Evolutionary conservation across 371 early-diverging fungal genomes (phyloP).

Genomic region (Conidiobolus incongruus): DNA sequence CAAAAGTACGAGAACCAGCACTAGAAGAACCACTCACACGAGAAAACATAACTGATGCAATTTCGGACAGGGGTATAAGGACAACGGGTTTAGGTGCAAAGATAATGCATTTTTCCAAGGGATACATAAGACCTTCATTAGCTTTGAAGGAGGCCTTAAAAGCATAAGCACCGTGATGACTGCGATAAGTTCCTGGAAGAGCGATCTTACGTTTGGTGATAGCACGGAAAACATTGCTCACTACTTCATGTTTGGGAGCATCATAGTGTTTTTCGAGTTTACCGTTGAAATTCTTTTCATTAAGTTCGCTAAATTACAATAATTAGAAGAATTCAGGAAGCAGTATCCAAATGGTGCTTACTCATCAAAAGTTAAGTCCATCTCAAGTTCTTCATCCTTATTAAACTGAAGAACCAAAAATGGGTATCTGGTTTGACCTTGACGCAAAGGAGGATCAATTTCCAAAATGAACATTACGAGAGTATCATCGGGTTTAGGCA

Average conservation of each 20-base stretch:
- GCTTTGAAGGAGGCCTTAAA: conserved; percentile 96
- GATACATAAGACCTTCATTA: conserved; percentile 92
- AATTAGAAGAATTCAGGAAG: too few relatives aligned
- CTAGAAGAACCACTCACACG: conserved; percentile 48
- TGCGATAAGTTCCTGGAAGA: too few relatives aligned
- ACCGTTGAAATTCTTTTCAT: conserved; percentile 51
- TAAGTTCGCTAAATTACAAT: too few relatives aligned
- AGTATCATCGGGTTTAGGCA: conserved; percentile 87
- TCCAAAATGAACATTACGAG: conserved; percentile 77
- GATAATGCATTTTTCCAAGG: conserved; percentile 75
- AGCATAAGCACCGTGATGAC: conserved; percentile 52
- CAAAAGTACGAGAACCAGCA: conserved; percentile 63
- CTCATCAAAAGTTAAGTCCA: conserved; percentile 62
- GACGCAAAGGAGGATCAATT: conserved; percentile 91
- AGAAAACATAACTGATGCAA: conserved; percentile 80
- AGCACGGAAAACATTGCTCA: conserved; percentile 79
- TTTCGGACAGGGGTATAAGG: conserved; percentile 66
- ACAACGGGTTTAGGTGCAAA: conserved; percentile 93
- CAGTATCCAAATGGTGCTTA: too few relatives aligned
- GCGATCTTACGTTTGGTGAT: too few relatives aligned
- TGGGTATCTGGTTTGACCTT: conserved; percentile 97
- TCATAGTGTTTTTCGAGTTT: conserved; percentile 72
- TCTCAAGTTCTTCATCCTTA: conserved; percentile 72
- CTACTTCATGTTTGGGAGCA: conserved; percentile 68
- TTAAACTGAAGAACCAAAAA: conserved; percentile 92